These are phyloP conservation scores for Trypanosoma caninum DNA, from an alignment of 208 protist genomes.

Conservation along the genomic window DNA sequence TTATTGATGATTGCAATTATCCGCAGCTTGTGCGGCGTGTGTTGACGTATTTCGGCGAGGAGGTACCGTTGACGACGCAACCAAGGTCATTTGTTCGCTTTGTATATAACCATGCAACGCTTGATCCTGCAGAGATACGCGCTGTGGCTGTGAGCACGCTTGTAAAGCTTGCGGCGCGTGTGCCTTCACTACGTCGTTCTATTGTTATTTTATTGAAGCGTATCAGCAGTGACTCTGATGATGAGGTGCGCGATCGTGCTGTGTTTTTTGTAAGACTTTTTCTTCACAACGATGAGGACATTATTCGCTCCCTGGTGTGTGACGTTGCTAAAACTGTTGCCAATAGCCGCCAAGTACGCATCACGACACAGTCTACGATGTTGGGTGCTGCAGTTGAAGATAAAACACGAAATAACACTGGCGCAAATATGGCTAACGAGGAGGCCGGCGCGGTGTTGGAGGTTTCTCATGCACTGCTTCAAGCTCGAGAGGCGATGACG, in stretches of 20 bases:
- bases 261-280: slow-evolving; percentile 92
- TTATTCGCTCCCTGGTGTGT: slow-evolving; percentile 61
- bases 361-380: slow-evolving; percentile 21
- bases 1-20: slow-evolving; percentile 99
- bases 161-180: slow-evolving; percentile 94
- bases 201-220: slow-evolving; percentile 92
- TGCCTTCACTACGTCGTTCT: slow-evolving; percentile 80
- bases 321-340: slow-evolving; percentile 64
- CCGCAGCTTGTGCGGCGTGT: slow-evolving; percentile 93
- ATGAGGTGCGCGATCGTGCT: slow-evolving; percentile 98
- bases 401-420: slow-evolving; percentile 9
- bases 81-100: slow-evolving; percentile 93
- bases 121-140: slow-evolving; percentile 93
- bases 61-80: slow-evolving; percentile 86
- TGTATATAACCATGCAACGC: slow-evolving; percentile 97
- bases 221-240: slow-evolving; percentile 93
- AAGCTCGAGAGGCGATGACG: slow-evolving; percentile 64
- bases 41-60: slow-evolving; percentile 94
- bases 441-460: neutral
- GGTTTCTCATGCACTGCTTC: slow-evolving; percentile 37
- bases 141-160: slow-evolving; percentile 96
- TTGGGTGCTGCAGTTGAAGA: slow-evolving; percentile 11
- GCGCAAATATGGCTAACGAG: neutral
- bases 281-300: slow-evolving; percentile 55
- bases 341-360: slow-evolving; percentile 26